phyloP scores from a whole-genome alignment of 805 yeast genomes.

The Starmera pachycereana region DNA sequence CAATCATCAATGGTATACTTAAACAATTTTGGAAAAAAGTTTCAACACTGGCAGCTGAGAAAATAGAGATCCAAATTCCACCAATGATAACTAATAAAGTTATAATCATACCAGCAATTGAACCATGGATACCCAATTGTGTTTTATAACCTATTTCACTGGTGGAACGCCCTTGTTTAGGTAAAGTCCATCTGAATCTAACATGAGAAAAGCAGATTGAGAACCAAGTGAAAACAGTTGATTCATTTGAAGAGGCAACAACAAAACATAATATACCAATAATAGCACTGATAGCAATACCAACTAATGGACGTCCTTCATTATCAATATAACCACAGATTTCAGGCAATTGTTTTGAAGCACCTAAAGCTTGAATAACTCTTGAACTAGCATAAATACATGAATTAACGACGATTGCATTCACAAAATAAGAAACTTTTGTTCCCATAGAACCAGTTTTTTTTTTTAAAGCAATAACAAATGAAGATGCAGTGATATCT shows the following conservation, averaged over 20 bases:
- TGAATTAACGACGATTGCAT: conserved; percentile 66
- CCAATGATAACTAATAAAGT: conserved; percentile 47
- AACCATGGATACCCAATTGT: conserved; percentile 50
- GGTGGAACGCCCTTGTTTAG: conserved; percentile 41
- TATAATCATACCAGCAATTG: conserved; percentile 40
- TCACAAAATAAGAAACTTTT: conserved; percentile 53
- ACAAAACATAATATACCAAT: conserved; percentile 53
- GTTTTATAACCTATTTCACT: conserved; percentile 51
- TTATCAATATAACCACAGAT: conserved; percentile 53
- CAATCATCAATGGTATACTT: conserved; percentile 31
- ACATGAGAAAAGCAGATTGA: conserved; percentile 51
- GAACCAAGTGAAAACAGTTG: conserved; percentile 51
- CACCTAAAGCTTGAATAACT: conserved; percentile 53
- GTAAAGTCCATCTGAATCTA: conserved; percentile 46
- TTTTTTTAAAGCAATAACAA: conserved; percentile 57
- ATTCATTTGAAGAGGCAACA: conserved; percentile 40
- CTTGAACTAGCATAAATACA: conserved; percentile 62
- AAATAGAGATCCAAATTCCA: conserved; percentile 65
- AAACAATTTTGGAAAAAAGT: conserved; percentile 39
- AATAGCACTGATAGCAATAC: conserved; percentile 36
- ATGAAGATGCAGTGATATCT: conserved; percentile 69
- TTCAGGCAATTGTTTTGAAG: conserved; percentile 52
- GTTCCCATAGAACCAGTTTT: conserved; percentile 51
- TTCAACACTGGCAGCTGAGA: conserved; percentile 34
- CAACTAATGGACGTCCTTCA: conserved; percentile 58